Base-by-base conservation (phyloP, 108 stramenopile species). In the Nitzschia sp. region DNA sequence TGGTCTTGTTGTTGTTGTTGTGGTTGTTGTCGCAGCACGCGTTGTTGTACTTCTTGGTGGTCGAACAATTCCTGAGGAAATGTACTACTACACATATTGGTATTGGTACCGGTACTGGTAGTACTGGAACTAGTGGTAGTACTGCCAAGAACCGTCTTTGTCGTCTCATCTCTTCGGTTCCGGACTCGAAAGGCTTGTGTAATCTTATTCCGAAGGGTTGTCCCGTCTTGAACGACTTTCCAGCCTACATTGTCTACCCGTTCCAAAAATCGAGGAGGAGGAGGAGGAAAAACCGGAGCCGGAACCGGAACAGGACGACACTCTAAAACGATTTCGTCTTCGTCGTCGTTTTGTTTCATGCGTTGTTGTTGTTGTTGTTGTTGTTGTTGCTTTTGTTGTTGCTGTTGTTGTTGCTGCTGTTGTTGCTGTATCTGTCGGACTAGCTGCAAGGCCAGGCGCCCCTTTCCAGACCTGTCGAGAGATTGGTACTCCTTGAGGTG, bases 101-200 rank as follows among this genome's bases (percentile, higher is more conserved):
- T n/a, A n/a, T n/a, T n/a, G n/a, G n/a, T n/a, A n/a, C n/a, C n/a
- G n/a, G n/a, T n/a, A n/a, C n/a, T n/a, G n/a, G n/a, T n/a, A n/a
- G n/a, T n/a, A n/a, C n/a, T n/a, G n/a, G n/a, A n/a, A n/a, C n/a
- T n/a, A n/a, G n/a, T 13, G 38, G 38, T 13, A 9, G 9, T 41
- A 41, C 13, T 41, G 13, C 13, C 13, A 13, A 41, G 38, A 9
- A 9, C 13, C 6, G 6, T 13, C 9, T 6, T 6, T 9, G 38
- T 41, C 6, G 13, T 9, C 6, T 41, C 9, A 41, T 9, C 13
- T 9, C 9, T 41, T 9, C 56, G 22, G 28, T 57, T 57, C n/a
- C 56, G 56, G n/a, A 29, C 56, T 25, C 56, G 56, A 57, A 57
- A 57, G 5, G 56, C 56, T 57, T 57, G 56, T 5, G 56, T 57